These are phyloP conservation scores for Dothistroma pini DNA, from an alignment of 2,329 filamentous ascomycete species.

Conservation along the genomic window DNA sequence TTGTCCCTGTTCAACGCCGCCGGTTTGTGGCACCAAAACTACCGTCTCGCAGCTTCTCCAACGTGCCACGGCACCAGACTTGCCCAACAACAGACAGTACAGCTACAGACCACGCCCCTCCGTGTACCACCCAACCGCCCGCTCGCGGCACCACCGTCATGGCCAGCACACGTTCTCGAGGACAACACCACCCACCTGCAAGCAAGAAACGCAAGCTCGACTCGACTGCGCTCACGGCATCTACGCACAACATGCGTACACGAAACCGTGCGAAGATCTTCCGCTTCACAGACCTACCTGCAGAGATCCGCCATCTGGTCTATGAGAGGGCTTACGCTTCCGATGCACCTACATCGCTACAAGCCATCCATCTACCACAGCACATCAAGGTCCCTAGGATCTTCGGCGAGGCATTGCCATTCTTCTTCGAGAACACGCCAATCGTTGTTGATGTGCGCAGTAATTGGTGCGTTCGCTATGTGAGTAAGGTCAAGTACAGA, in stretches of 20 bases:
- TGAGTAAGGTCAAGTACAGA: no score
- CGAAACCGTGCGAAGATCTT: conserved; percentile 6
- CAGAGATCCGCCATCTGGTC: conserved; percentile 13
- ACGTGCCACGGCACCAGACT: neutral
- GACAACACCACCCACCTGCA: neutral
- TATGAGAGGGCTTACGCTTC: conserved; percentile 5
- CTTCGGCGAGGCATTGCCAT: conserved; percentile 6
- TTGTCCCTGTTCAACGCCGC: no score
- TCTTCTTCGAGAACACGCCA: conserved; percentile 12
- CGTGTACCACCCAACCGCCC: neutral
- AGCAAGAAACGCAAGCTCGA: conserved; percentile 3
- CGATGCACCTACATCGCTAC: neutral
- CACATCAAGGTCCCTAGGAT: conserved; percentile 6
- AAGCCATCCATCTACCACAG: neutral
- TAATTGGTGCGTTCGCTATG: conserved; percentile 6
- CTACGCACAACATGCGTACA: conserved; percentile 12
- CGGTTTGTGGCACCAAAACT: neutral
- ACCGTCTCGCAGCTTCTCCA: neutral
- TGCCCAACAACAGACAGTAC: neutral
- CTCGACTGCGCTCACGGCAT: neutral
- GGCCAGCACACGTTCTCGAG: neutral
- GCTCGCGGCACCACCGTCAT: neutral
- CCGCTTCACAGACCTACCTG: conserved; percentile 8
- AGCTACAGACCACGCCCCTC: neutral
- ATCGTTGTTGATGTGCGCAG: conserved; percentile 3